phyloP scores from a whole-genome alignment of 2,329 filamentous ascomycete species.

The Emmonsia crescens region DNA sequence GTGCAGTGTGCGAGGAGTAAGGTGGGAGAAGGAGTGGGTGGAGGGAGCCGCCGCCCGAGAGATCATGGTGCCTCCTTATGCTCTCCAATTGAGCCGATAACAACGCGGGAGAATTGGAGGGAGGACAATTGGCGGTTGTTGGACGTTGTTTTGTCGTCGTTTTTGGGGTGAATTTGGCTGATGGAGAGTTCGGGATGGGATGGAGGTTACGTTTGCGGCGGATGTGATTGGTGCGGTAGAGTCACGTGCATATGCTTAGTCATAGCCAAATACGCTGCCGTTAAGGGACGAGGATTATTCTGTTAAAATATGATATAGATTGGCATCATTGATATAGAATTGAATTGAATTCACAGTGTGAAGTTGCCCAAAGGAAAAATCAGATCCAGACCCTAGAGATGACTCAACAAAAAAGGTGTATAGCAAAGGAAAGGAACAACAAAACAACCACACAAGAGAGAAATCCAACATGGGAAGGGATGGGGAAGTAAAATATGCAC shows the following conservation, averaged over 20 bases:
- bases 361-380: background rate
- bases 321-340: background rate
- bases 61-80: slow-evolving; percentile 31
- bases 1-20: slow-evolving; percentile 31
- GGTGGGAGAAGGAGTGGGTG: slow-evolving; percentile 30
- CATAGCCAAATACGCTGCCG: background rate
- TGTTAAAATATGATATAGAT: background rate
- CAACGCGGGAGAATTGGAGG: slow-evolving; percentile 16
- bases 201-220: slow-evolving; percentile 27
- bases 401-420: background rate
- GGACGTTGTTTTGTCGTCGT: slow-evolving; percentile 15
- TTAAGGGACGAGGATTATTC: background rate
- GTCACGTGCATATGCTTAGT: slow-evolving; percentile 22
- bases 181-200: slow-evolving; percentile 22
- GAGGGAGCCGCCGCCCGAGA: slow-evolving; percentile 37
- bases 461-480: background rate
- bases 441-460: background rate
- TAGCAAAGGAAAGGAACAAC: background rate
- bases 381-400: background rate
- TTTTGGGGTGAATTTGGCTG: background rate
- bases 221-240: slow-evolving; percentile 23
- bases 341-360: background rate
- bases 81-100: slow-evolving; percentile 25
- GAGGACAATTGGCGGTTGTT: background rate
- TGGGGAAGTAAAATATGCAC: background rate